Conservation (phyloP, 2,329 filamentous ascomycete genomes). For the Conoideocrella luteorostrata region DNA sequence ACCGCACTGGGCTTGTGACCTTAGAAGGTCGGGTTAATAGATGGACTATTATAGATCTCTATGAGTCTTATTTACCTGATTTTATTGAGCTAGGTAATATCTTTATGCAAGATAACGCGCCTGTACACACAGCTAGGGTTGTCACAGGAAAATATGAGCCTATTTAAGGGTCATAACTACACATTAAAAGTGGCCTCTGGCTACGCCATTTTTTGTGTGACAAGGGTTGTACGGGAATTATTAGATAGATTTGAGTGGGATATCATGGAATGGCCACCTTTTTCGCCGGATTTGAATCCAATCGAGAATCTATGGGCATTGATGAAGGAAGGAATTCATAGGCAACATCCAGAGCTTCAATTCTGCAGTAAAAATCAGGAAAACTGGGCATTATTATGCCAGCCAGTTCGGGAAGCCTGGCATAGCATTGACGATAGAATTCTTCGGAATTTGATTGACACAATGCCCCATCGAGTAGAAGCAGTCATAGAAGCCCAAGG, state of each 20-base stretch:
- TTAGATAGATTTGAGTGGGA: neutral
- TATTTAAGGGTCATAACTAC: too few relatives aligned
- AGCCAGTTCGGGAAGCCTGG: neutral
- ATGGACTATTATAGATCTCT: neutral
- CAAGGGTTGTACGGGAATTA: neutral
- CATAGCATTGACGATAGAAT: neutral
- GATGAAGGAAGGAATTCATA: neutral
- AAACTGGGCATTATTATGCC: neutral
- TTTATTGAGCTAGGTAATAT: neutral
- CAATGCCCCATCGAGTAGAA: constrained; percentile 1
- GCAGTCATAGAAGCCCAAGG: neutral
- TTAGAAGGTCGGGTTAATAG: neutral
- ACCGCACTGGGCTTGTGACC: neutral
- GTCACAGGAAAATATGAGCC: too few relatives aligned
- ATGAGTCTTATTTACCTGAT: neutral
- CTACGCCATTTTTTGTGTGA: too few relatives aligned
- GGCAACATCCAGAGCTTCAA: neutral
- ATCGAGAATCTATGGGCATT: constrained; percentile 1
- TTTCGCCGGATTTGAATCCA: neutral
- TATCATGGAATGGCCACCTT: neutral
- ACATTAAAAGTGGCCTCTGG: too few relatives aligned
- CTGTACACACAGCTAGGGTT: too few relatives aligned
- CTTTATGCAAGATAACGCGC: too few relatives aligned
- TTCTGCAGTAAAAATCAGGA: neutral
- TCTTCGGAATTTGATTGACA: too few relatives aligned